A percentile compares a stretch with the other conserved stretches of the same genome.
These are phyloP conservation scores for Cytospora paraplurivora DNA, from an alignment of 2,329 filamentous ascomycete genomes.

Conservation along the genomic window DNA sequence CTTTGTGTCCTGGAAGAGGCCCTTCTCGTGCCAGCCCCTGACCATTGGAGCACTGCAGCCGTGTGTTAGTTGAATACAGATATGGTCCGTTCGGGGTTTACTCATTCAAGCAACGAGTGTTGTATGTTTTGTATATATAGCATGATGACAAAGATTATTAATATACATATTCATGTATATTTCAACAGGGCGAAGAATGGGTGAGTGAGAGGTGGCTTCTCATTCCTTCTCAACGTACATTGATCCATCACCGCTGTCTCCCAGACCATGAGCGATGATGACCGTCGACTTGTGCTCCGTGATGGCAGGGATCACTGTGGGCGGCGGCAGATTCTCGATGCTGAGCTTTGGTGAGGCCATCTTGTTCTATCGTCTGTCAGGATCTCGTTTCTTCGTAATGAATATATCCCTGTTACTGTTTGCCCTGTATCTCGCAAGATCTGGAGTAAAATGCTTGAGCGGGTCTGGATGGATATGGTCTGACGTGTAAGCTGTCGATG, in stretches of 20 bases:
- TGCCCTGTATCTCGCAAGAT: background rate
- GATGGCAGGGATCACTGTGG: conserved; percentile 13
- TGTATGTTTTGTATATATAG: too few species aligned
- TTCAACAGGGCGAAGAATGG: background rate
- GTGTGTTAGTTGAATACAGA: too few species aligned
- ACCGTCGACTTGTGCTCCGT: conserved; percentile 20
- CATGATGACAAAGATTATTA: too few species aligned
- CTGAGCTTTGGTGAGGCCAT: background rate
- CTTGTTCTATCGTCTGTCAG: background rate
- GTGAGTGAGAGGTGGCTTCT: background rate
- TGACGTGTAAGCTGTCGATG: too few species aligned
- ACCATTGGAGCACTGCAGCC: conserved; percentile 7
- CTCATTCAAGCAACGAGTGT: too few species aligned
- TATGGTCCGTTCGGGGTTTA: too few species aligned
- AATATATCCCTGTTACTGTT: background rate
- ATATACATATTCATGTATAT: background rate
- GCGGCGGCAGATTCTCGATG: conserved; percentile 16
- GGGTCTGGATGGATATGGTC: too few species aligned
- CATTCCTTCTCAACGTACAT: background rate
- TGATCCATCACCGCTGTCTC: conserved; percentile 15
- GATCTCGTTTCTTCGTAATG: background rate
- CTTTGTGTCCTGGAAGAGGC: conserved; percentile 23
- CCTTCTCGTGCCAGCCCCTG: conserved; percentile 9
- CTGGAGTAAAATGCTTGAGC: too few species aligned
- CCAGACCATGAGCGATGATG: conserved; percentile 14